These are phyloP conservation scores for Akanthomyces dipterigenus DNA, from an alignment of 2,329 filamentous ascomycete species.

Conservation along the genomic window DNA sequence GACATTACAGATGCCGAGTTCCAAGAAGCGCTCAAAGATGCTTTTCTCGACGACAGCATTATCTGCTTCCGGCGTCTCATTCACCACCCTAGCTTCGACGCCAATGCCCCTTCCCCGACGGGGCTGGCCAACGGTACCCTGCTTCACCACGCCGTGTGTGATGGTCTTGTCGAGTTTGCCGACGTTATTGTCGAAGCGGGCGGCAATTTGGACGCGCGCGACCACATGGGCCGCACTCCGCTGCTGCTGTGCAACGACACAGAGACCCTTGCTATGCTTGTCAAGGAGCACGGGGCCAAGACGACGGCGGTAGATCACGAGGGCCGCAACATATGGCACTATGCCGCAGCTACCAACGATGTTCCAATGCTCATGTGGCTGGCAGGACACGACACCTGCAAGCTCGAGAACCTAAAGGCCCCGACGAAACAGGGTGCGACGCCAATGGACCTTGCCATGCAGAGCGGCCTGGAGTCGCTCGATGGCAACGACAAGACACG, in stretches of 20 bases:
- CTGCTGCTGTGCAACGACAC: conserved; percentile 27
- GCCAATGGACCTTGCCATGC: conserved; percentile 26
- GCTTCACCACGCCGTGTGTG: conserved; percentile 26
- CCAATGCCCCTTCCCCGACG: conserved; percentile 18
- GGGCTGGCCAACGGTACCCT: conserved; percentile 19
- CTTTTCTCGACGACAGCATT: conserved; percentile 21
- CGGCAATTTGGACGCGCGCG: conserved; percentile 22
- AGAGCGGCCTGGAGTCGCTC: neutral
- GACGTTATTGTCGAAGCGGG: conserved; percentile 21
- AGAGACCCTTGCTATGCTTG: conserved; percentile 20
- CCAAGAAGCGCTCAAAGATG: conserved; percentile 17
- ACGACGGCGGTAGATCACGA: conserved; percentile 25
- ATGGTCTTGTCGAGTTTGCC: conserved; percentile 21
- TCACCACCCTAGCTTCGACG: conserved; percentile 25
- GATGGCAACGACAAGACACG: neutral
- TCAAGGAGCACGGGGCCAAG: conserved; percentile 19
- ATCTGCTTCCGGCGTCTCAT: conserved; percentile 22
- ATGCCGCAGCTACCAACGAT: conserved; percentile 28
- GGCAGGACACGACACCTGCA: conserved; percentile 22
- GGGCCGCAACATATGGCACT: conserved; percentile 33
- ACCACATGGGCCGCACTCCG: conserved; percentile 27
- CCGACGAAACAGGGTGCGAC: conserved; percentile 19
- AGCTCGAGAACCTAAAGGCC: conserved; percentile 21
- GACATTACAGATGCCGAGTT: conserved; percentile 18
- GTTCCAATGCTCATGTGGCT: conserved; percentile 24